These are phyloP conservation scores for Fraxinus platypoda DNA, from an alignment of 305 asterid species.

Conservation along the genomic window DNA sequence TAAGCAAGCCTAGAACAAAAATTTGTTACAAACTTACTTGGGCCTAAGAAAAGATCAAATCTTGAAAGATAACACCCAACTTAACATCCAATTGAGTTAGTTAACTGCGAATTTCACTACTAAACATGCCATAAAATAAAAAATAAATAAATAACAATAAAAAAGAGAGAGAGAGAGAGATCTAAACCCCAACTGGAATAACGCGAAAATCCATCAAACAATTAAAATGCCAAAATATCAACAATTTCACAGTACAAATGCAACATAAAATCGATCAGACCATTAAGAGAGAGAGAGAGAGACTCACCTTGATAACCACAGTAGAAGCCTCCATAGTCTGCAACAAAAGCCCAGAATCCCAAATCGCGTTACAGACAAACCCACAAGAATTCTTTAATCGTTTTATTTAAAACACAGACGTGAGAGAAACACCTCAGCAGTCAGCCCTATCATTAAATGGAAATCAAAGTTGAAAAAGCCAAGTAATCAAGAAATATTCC, in stretches of 20 bases:
- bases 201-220: neutral
- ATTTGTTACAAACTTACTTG: neutral
- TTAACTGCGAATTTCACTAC: neutral
- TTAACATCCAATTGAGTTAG: neutral
- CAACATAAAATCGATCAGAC: neutral
- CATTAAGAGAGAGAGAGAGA: neutral
- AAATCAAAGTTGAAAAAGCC: neutral
- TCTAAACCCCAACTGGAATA: neutral
- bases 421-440: constrained; percentile 20
- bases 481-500: neutral
- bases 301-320: constrained; percentile 66
- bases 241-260: neutral
- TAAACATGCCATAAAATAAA: neutral
- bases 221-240: neutral
- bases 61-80: neutral
- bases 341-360: constrained; percentile 13
- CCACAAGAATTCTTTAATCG: constrained; percentile 12
- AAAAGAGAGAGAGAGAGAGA: neutral
- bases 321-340: constrained; percentile 38
- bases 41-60: neutral
- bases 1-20: neutral
- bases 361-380: constrained; percentile 41
- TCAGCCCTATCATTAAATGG: constrained; percentile 7
- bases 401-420: neutral
- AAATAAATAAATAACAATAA: too few relatives aligned